phyloP scores from a whole-genome alignment of 176 grass and related monocot species.

The Dendrocalamus sinicus region DNA sequence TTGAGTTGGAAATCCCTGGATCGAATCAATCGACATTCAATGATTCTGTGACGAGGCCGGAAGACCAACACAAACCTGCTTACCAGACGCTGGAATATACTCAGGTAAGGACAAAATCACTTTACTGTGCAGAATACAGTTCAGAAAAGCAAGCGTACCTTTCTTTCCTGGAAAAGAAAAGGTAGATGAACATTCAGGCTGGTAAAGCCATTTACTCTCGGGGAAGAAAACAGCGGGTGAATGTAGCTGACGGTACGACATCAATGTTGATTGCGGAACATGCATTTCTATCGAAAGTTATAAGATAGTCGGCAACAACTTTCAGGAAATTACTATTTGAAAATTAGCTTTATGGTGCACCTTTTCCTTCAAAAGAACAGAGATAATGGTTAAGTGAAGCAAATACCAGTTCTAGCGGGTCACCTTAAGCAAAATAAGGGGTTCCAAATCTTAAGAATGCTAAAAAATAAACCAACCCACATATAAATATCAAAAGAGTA shows the following conservation, averaged over 20 bases:
- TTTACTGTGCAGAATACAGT: not conserved
- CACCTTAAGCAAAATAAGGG: not conserved
- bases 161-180: not conserved
- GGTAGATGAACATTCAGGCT: not conserved
- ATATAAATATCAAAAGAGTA: conserved; percentile 21
- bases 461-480: not conserved
- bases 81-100: not conserved
- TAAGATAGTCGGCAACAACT: conserved; percentile 3
- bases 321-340: not conserved
- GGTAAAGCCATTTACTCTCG: not conserved
- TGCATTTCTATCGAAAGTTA: conserved; percentile 28
- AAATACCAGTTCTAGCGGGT: not conserved
- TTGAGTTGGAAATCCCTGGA: not conserved
- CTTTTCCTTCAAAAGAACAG: not conserved
- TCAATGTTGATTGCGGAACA: conserved; percentile 6
- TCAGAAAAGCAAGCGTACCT: not conserved
- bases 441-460: conserved; percentile 15
- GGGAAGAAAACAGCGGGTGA: not conserved
- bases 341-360: not conserved
- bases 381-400: not conserved
- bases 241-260: not conserved
- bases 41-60: not conserved
- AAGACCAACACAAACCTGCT: not conserved
- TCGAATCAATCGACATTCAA: not conserved
- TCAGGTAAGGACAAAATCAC: too few relatives aligned